A percentile compares a stretch with the other conserved stretches of the same genome.
phyloP scores from a whole-genome alignment of 169 alveolate genomes.

The Eimeria necatrix region DNA sequence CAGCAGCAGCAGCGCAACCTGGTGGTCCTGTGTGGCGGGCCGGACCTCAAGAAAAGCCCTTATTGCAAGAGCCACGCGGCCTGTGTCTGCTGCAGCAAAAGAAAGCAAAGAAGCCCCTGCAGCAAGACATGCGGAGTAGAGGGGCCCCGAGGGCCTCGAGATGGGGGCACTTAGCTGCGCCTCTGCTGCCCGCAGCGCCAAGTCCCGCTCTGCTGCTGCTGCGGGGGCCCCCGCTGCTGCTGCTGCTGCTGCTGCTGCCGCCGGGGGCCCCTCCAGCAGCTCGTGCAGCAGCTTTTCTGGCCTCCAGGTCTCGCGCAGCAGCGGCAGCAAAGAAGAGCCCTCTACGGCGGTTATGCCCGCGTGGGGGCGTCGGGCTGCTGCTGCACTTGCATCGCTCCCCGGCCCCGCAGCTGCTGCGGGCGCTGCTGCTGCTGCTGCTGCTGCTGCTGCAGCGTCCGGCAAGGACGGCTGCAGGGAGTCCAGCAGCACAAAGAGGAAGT shows the following conservation, averaged over 20 bases:
- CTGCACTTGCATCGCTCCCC: neutral
- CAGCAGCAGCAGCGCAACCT: constrained; percentile 61
- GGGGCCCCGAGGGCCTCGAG: neutral
- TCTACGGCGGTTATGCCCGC: neutral
- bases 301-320: neutral
- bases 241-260: constrained; percentile 41
- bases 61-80: neutral
- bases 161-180: neutral
- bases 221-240: neutral
- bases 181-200: neutral
- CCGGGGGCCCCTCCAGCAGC: neutral
- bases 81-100: constrained; percentile 4
- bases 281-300: constrained; percentile 19
- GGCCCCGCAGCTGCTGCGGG: neutral
- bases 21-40: constrained; percentile 54
- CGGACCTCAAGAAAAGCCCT: constrained; percentile 26
- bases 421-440: constrained; percentile 26
- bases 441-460: constrained; percentile 29
- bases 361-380: neutral
- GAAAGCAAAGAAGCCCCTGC: constrained; percentile 9
- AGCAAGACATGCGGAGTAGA: constrained; percentile 23
- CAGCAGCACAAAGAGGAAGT: constrained; percentile 54
- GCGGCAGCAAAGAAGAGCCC: neutral
- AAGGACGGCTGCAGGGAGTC: neutral
- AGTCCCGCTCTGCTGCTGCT: neutral